These are phyloP conservation scores for Geosmithia flava DNA, from an alignment of 2,329 filamentous ascomycete species.

Conservation along the genomic window DNA sequence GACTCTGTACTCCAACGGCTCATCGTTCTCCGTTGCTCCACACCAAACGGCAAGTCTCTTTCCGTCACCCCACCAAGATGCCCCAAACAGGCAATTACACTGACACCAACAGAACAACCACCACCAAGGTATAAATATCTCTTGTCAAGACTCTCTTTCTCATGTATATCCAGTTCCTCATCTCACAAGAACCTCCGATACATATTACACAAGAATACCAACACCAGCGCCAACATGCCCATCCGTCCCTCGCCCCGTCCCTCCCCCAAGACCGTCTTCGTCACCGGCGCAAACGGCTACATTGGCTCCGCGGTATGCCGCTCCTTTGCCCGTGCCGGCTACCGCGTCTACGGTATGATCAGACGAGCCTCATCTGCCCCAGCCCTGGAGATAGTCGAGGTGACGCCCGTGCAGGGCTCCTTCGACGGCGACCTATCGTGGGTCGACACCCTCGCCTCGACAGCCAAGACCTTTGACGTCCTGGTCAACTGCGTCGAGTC, in stretches of 20 bases:
- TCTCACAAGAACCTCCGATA: neutral
- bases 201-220: neutral
- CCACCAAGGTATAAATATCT: neutral
- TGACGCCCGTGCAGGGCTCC: conserved; percentile 26
- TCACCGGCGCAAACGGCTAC: conserved; percentile 36
- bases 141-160: neutral
- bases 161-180: neutral
- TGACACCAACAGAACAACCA: neutral
- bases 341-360: conserved; percentile 29
- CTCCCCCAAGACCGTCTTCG: conserved; percentile 18
- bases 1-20: neutral
- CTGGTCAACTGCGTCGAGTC: conserved; percentile 30
- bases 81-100: neutral
- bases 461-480: conserved; percentile 22
- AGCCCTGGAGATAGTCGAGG: conserved; percentile 19
- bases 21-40: neutral
- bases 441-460: conserved; percentile 11
- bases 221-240: neutral
- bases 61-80: neutral
- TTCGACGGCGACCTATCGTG: conserved; percentile 17
- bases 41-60: neutral
- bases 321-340: conserved; percentile 31
- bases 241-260: neutral
- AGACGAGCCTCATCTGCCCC: conserved; percentile 16
- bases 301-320: conserved; percentile 30